These are phyloP conservation scores for Mrakia blollopis DNA, from an alignment of 768 basidiomycete genomes.

Conservation along the genomic window DNA sequence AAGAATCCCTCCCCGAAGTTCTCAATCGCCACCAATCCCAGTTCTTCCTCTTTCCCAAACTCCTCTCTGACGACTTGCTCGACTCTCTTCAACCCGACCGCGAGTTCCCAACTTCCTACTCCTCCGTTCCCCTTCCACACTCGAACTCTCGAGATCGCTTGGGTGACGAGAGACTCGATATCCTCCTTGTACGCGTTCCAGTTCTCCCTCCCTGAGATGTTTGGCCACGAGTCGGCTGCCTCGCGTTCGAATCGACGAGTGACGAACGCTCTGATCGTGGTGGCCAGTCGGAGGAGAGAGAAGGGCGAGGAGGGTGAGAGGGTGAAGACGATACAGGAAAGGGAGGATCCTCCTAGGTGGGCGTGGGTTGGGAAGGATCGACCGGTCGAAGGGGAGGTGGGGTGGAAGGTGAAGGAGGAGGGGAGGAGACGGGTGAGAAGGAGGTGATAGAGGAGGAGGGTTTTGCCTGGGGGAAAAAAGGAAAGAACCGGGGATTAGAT, in stretches of 20 bases:
- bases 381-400: neutral
- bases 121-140: neutral
- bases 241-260: neutral
- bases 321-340: conserved; percentile 15
- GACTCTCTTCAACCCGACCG: neutral
- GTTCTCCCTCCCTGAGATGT: no score
- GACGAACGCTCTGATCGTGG: neutral
- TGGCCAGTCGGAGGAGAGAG: conserved; percentile 17
- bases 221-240: neutral
- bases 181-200: no score
- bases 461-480: conserved; percentile 6
- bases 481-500: neutral
- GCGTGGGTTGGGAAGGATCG: neutral
- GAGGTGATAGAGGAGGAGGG: neutral
- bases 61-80: neutral
- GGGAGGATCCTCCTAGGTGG: conserved; percentile 10
- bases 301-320: conserved; percentile 11
- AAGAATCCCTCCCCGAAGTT: conserved; percentile 13
- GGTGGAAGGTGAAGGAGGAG: neutral
- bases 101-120: conserved; percentile 9
- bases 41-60: conserved; percentile 9
- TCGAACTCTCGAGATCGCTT: neutral
- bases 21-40: conserved; percentile 14
- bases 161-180: conserved; percentile 1
- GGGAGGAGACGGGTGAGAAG: conserved; percentile 10